Evolutionary conservation across 2,329 filamentous ascomycete species (phyloP).

Genomic region (Lasiodiplodia hormozganensis): DNA sequence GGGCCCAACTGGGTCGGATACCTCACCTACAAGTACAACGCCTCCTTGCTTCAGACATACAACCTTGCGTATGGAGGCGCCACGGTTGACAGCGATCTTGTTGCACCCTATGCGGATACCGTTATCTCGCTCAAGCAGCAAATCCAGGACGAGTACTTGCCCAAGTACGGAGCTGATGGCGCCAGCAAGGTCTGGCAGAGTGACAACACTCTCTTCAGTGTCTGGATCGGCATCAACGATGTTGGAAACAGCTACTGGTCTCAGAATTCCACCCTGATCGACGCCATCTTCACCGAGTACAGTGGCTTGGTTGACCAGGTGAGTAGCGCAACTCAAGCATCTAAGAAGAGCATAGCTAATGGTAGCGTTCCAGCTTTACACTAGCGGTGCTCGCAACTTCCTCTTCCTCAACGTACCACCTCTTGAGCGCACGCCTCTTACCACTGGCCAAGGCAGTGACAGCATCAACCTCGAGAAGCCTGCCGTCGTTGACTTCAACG

Average conservation of each 20-base stretch:
- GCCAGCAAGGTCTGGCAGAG: conserved; percentile 36
- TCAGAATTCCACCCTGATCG: conserved; percentile 42
- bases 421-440: conserved; percentile 61
- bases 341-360: not conserved
- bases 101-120: conserved; percentile 57
- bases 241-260: conserved; percentile 58
- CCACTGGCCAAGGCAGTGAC: conserved; percentile 47
- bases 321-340: not conserved
- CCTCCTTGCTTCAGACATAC: conserved; percentile 56
- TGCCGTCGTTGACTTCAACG: conserved; percentile 62
- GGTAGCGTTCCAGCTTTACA: conserved; percentile 45
- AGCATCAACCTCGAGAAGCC: conserved; percentile 44
- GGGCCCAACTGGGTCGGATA: conserved; percentile 65
- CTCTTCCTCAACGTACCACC: conserved; percentile 57
- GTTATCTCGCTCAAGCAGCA: conserved; percentile 62
- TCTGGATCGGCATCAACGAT: conserved; percentile 65
- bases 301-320: conserved; percentile 43
- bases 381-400: conserved; percentile 57
- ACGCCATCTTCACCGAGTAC: conserved; percentile 48
- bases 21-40: conserved; percentile 54
- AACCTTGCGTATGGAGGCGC: conserved; percentile 64
- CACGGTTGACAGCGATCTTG: conserved; percentile 59
- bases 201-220: conserved; percentile 31
- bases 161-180: conserved; percentile 45
- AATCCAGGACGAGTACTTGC: conserved; percentile 53